Evolutionary conservation across 306 rosid species (phyloP).

Genomic region (Pueraria montana): DNA sequence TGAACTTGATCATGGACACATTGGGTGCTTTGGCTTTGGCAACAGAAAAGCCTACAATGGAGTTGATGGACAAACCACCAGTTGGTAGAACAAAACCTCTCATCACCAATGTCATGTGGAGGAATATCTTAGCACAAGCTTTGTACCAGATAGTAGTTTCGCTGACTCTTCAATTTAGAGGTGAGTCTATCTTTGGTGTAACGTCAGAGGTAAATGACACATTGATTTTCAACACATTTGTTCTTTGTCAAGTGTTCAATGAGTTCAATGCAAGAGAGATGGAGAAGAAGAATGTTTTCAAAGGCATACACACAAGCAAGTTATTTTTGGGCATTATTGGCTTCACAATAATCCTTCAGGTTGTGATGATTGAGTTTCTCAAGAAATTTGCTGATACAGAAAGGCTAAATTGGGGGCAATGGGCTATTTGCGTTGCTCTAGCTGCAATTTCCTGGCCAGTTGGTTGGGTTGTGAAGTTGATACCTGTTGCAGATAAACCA

Average conservation of each 20-base stretch:
- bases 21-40: constrained; percentile 53
- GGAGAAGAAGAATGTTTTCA: background rate
- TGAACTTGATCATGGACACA: constrained; percentile 50
- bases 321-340: background rate
- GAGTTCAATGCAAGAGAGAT: constrained; percentile 50
- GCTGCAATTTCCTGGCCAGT: background rate
- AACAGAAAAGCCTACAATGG: constrained; percentile 43
- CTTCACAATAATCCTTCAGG: constrained; percentile 5
- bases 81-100: constrained; percentile 48
- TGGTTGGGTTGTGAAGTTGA: too few species aligned
- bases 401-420: constrained; percentile 46
- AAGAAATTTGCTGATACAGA: constrained; percentile 50
- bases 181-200: constrained; percentile 46
- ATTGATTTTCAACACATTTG: constrained; percentile 49
- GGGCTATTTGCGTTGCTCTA: constrained; percentile 39
- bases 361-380: constrained; percentile 55
- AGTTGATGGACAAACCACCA: constrained; percentile 39
- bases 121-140: constrained; percentile 45
- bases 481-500: too few species aligned
- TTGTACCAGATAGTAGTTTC: constrained; percentile 36
- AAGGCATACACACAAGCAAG: background rate
- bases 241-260: constrained; percentile 50
- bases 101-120: constrained; percentile 51
- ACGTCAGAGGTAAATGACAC: constrained; percentile 47
- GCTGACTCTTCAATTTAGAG: constrained; percentile 42